Evolutionary conservation across 2,329 filamentous ascomycete species (phyloP).

Genomic region (Ophiosphaerella korrae): DNA sequence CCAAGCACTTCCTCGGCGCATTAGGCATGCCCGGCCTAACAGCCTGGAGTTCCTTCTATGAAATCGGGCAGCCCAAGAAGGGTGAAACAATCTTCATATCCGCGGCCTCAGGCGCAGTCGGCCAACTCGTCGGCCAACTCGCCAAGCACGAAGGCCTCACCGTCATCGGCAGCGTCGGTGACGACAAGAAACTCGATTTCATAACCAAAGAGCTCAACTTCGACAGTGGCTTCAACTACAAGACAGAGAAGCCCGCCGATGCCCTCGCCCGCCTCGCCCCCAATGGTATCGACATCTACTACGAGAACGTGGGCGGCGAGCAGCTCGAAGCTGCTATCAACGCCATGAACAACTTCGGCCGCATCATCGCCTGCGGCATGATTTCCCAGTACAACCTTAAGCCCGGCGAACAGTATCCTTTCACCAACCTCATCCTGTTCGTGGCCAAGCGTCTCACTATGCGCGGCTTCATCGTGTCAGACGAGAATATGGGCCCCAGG

Average conservation of each 20-base stretch:
- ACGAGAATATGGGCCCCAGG: conserved; percentile 68
- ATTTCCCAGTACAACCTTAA: conserved; percentile 77
- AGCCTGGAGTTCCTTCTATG: conserved; percentile 75
- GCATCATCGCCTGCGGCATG: conserved; percentile 67
- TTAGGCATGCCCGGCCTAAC: conserved; percentile 81
- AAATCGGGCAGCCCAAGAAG: conserved; percentile 75
- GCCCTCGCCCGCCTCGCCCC: conserved; percentile 74
- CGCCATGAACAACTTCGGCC: conserved; percentile 67
- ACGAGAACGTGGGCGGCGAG: conserved; percentile 79
- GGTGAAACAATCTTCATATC: conserved; percentile 84
- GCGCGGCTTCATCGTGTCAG: conserved; percentile 75
- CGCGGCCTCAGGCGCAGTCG: conserved; percentile 79
- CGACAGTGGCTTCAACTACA: conserved; percentile 84
- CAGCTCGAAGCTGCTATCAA: conserved; percentile 71
- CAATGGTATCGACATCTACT: conserved; percentile 81
- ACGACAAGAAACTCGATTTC: conserved; percentile 79
- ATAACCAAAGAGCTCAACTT: conserved; percentile 72
- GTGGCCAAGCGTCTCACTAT: conserved; percentile 73
- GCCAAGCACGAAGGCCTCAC: conserved; percentile 79
- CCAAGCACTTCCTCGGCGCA: conserved; percentile 72
- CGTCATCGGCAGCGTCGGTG: conserved; percentile 81
- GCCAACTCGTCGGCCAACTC: conserved; percentile 81
- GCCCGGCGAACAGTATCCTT: conserved; percentile 63
- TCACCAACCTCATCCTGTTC: conserved; percentile 69
- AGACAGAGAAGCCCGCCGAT: conserved; percentile 73